phyloP scores from a whole-genome alignment of 192 early-diverging fungal species.

The Rhizoclosmatium sp. region DNA sequence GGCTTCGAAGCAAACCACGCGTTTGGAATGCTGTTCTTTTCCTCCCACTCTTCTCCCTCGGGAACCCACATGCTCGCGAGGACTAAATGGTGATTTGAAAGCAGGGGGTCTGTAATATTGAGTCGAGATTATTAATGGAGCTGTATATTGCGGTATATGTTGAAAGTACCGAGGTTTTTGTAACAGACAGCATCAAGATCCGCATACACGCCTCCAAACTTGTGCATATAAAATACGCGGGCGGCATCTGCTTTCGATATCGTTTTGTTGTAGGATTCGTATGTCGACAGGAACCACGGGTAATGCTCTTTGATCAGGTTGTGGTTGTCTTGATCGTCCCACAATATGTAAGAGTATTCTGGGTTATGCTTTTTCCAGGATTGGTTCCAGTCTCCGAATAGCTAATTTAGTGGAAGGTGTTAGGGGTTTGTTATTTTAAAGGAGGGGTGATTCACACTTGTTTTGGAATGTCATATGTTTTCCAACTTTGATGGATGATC shows the following conservation, averaged over 20 bases:
- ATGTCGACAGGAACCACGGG: conserved; percentile 48
- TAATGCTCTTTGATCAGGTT: conserved; percentile 39
- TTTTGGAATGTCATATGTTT: conserved; percentile 4
- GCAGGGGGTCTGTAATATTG: conserved; percentile 4
- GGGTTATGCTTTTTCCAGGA: conserved; percentile 22
- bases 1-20: conserved; percentile 52
- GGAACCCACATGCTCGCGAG: conserved; percentile 12
- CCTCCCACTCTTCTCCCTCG: not conserved
- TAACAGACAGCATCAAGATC: conserved; percentile 44
- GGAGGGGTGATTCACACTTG: not conserved
- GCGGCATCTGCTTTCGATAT: conserved; percentile 46
- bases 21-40: conserved; percentile 44
- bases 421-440: not conserved
- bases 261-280: conserved; percentile 26
- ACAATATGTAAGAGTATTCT: conserved; percentile 27
- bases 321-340: conserved; percentile 45
- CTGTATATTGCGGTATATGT: not conserved
- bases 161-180: not conserved
- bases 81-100: conserved; percentile 10
- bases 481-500: conserved; percentile 15
- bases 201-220: conserved; percentile 51
- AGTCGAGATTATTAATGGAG: not conserved
- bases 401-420: not conserved
- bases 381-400: conserved; percentile 10
- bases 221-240: conserved; percentile 49